These are phyloP conservation scores for Rhododendron mucronatum DNA, from an alignment of 148 eudicot species.

Conservation along the genomic window DNA sequence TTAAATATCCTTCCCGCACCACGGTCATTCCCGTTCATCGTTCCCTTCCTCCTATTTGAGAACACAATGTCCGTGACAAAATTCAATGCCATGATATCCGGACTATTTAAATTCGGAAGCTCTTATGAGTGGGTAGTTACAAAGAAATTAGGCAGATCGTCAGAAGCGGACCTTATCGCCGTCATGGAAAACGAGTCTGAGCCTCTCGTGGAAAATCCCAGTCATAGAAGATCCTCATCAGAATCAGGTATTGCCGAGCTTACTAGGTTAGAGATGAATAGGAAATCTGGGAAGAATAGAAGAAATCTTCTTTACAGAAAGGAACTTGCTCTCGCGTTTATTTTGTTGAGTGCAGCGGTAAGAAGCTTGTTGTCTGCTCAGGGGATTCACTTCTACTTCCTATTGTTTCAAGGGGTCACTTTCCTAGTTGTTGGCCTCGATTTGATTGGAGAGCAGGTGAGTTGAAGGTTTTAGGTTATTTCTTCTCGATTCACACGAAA, in stretches of 20 bases:
- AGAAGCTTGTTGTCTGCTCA: constrained; percentile 94
- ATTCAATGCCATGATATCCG: constrained; percentile 90
- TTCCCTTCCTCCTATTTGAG: constrained; percentile 78
- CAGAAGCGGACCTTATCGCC: constrained; percentile 72
- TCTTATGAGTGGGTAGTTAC: constrained; percentile 94
- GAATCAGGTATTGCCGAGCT: constrained; percentile 77
- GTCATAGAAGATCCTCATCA: constrained; percentile 49
- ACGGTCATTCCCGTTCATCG: constrained; percentile 78
- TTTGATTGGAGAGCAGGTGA: constrained; percentile 95
- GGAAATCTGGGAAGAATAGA: constrained; percentile 41
- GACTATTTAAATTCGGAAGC: constrained; percentile 67
- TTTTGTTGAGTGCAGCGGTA: constrained; percentile 75
- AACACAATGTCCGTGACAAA: constrained; percentile 96
- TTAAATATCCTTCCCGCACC: constrained; percentile 86
- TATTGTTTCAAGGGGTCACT: constrained; percentile 87
- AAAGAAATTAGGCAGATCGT: constrained; percentile 84
- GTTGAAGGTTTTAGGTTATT: constrained; percentile 19
- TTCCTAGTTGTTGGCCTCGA: constrained; percentile 88
- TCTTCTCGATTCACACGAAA: not conserved
- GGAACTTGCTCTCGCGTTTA: constrained; percentile 82
- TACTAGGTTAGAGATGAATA: constrained; percentile 43
- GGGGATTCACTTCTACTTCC: constrained; percentile 92
- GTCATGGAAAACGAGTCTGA: constrained; percentile 55
- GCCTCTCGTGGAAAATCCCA: constrained; percentile 17
- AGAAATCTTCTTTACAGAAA: constrained; percentile 77